Evolutionary conservation across 768 basidiomycete species (phyloP).

Genomic region (Pulveroboletus frians): DNA sequence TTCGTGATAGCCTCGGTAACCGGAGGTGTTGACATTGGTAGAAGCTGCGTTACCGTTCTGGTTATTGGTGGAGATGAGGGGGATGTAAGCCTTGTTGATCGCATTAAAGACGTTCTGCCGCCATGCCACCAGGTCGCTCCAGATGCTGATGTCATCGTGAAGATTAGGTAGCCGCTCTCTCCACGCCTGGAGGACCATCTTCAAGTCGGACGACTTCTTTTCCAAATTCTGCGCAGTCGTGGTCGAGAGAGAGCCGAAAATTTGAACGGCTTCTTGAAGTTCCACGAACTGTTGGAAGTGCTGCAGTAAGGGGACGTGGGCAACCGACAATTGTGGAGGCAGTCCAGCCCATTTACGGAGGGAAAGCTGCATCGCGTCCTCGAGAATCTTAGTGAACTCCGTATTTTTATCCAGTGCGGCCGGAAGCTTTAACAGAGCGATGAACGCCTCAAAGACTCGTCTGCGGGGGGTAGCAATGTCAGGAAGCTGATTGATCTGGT

Average conservation of each 20-base stretch:
- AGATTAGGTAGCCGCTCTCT: constrained; percentile 92
- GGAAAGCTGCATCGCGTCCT: constrained; percentile 95
- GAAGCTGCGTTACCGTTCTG: constrained; percentile 47
- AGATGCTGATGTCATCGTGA: constrained; percentile 96
- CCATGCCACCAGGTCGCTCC: constrained; percentile 99
- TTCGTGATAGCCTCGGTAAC: constrained; percentile 96
- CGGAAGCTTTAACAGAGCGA: constrained; percentile 82
- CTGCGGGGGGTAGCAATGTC: constrained; percentile 93
- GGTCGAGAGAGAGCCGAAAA: constrained; percentile 83
- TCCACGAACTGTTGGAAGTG: constrained; percentile 99
- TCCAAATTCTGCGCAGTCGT: constrained; percentile 89
- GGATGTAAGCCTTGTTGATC: constrained; percentile 94
- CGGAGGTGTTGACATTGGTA: constrained; percentile 71
- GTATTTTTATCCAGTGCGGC: constrained; percentile 75
- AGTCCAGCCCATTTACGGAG: constrained; percentile 94
- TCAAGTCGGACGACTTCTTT: constrained; percentile 91
- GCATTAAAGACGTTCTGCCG: constrained; percentile 96
- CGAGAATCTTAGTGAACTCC: constrained; percentile 83
- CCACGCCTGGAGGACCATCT: constrained; percentile 96
- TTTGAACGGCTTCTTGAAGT: constrained; percentile 90
- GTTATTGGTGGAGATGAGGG: constrained; percentile 64
- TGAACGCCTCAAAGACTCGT: constrained; percentile 94
- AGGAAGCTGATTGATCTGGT: constrained; percentile 70
- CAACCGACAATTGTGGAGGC: constrained; percentile 80
- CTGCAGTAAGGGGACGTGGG: constrained; percentile 90